These are phyloP conservation scores for Cytidiella melzeri DNA, from an alignment of 768 basidiomycete species.

Conservation along the genomic window DNA sequence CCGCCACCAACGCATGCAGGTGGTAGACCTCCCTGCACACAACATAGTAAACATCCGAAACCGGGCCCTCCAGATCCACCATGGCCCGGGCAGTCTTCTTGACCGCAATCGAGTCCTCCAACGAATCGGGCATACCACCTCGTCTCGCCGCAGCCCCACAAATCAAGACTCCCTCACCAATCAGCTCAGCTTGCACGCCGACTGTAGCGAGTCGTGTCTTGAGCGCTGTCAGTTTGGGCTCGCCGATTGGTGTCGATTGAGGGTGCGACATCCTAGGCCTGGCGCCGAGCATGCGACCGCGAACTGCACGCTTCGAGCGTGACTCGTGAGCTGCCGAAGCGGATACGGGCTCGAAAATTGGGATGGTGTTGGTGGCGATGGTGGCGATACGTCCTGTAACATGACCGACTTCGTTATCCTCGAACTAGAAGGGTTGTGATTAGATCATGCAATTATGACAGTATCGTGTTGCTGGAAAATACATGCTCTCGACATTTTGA, in stretches of 20 bases:
- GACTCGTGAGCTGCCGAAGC: conserved; percentile 1
- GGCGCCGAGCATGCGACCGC: conserved; percentile 52
- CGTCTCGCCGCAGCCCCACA: conserved; percentile 62
- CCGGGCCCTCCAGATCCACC: conserved; percentile 85
- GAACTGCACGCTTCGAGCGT: conserved; percentile 15
- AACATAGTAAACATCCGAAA: conserved; percentile 83
- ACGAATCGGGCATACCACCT: conserved; percentile 33
- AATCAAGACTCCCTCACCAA: conserved; percentile 95
- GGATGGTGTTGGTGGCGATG: conserved; percentile 83
- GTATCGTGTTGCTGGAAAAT: conserved; percentile 6
- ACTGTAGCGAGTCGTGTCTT: conserved; percentile 73
- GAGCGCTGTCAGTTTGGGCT: conserved; percentile 85
- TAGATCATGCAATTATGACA: neutral
- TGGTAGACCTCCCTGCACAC: conserved; percentile 89
- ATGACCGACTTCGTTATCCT: conserved; percentile 95
- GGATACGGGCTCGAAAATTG: conserved; percentile 69
- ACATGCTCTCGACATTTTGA: conserved; percentile 85
- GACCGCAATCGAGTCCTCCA: conserved; percentile 77
- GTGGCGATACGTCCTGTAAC: conserved; percentile 83
- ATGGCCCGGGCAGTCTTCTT: conserved; percentile 79
- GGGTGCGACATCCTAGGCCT: conserved; percentile 64
- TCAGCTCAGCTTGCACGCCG: conserved; percentile 85
- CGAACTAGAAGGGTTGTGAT: conserved; percentile 54
- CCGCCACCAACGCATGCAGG: conserved; percentile 83
- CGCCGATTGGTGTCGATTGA: conserved; percentile 94